These are phyloP conservation scores for Hortiboletus campestris DNA, from an alignment of 768 basidiomycete genomes.

Conservation along the genomic window DNA sequence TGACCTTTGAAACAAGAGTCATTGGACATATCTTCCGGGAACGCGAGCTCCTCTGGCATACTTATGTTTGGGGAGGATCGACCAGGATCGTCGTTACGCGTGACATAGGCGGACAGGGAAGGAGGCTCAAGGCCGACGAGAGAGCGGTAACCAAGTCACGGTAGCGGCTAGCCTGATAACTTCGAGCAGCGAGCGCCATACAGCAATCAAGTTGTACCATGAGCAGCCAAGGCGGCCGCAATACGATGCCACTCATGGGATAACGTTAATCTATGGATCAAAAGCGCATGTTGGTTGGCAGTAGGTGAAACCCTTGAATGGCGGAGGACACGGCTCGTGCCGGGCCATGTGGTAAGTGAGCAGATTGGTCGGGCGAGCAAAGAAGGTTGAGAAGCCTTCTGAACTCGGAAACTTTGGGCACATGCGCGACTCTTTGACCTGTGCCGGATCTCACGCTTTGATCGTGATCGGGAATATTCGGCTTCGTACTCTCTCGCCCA, in stretches of 20 bases:
- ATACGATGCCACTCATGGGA: conserved; percentile 20
- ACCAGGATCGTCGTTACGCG: conserved; percentile 16
- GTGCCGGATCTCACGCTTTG: too few relatives aligned
- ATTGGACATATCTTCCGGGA: background rate
- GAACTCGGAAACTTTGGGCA: too few relatives aligned
- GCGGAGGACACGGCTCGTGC: conserved; percentile 15
- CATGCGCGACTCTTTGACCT: too few relatives aligned
- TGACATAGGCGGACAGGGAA: conserved; percentile 3
- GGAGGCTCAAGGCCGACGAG: conserved; percentile 11
- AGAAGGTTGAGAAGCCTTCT: too few relatives aligned
- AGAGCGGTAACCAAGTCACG: conserved; percentile 22
- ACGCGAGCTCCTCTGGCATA: background rate
- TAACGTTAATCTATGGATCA: conserved; percentile 23
- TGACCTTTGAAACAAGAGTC: background rate
- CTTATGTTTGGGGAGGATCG: conserved; percentile 7
- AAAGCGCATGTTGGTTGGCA: conserved; percentile 18
- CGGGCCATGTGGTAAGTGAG: conserved; percentile 7
- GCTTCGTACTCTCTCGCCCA: too few relatives aligned
- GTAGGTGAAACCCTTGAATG: conserved; percentile 19
- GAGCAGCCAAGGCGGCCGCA: conserved; percentile 12
- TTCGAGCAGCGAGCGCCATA: background rate
- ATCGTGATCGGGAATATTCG: too few relatives aligned
- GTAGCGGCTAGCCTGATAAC: conserved; percentile 18
- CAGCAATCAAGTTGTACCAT: conserved; percentile 5
- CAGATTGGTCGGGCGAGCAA: too few relatives aligned